Percentiles rank a stretch among this genome's conserved stretches.
These are phyloP conservation scores for Asterella californica DNA, from an alignment of 225 moss, liverwort and hornwort genomes.

Conservation along the genomic window DNA sequence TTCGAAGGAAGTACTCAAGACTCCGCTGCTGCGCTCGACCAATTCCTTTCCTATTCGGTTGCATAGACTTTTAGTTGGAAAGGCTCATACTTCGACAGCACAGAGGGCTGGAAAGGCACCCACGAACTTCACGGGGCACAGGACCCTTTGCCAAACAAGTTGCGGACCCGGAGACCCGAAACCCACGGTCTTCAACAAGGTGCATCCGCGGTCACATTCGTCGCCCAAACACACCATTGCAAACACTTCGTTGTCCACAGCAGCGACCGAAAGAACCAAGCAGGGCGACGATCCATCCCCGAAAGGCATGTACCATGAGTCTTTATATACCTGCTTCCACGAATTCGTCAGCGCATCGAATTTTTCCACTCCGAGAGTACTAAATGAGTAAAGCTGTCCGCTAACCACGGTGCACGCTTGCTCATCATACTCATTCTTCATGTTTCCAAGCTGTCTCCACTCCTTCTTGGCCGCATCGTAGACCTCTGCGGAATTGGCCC, in stretches of 20 bases:
- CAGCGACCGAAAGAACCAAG: slow-evolving; percentile 29
- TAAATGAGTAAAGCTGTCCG: slow-evolving; percentile 34
- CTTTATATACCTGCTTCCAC: slow-evolving; percentile 32
- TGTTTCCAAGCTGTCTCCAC: slow-evolving; percentile 32
- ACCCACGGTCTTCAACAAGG: slow-evolving; percentile 31
- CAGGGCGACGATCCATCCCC: slow-evolving; percentile 29
- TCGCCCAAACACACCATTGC: slow-evolving; percentile 37
- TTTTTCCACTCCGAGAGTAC: slow-evolving; percentile 32
- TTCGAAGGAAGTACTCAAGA: slow-evolving; percentile 5
- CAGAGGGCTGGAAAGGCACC: slow-evolving; percentile 38
- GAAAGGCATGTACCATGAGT: slow-evolving; percentile 18
- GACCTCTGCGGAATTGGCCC: slow-evolving; percentile 37
- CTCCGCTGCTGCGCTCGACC: not conserved
- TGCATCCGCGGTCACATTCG: slow-evolving; percentile 35
- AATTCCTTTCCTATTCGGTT: not conserved
- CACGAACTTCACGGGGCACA: slow-evolving; percentile 35
- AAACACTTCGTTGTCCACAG: slow-evolving; percentile 34
- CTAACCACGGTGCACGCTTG: slow-evolving; percentile 34
- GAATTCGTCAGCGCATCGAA: slow-evolving; percentile 21
- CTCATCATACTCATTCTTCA: slow-evolving; percentile 41
- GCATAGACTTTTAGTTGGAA: not conserved
- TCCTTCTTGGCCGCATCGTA: slow-evolving; percentile 21
- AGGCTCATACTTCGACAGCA: slow-evolving; percentile 23
- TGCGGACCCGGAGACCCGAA: slow-evolving; percentile 32
- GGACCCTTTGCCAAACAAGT: slow-evolving; percentile 31